These are phyloP conservation scores for Tetrahymena borealis DNA, from an alignment of 73 alveolate genomes.

Conservation along the genomic window DNA sequence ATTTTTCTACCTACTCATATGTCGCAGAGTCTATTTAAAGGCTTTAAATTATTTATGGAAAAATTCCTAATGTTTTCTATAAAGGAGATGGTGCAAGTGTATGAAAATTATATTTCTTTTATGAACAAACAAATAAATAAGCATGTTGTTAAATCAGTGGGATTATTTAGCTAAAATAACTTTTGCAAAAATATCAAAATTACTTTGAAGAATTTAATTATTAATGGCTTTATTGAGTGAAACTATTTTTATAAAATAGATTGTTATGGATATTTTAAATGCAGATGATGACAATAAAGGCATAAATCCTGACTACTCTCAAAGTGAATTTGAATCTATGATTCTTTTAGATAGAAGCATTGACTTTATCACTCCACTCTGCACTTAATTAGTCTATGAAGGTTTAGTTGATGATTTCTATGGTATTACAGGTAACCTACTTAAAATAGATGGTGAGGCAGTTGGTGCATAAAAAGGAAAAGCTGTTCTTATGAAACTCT, in stretches of 20 bases:
- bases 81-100: constrained; percentile 51
- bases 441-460: constrained; percentile 2
- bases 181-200: no score
- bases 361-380: constrained; percentile 52
- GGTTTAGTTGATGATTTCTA: constrained; percentile 56
- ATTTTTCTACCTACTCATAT: constrained; percentile 40
- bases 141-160: no score
- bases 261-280: constrained; percentile 24
- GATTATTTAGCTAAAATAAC: no score
- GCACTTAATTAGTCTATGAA: constrained; percentile 55
- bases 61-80: constrained; percentile 33
- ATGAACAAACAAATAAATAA: not conserved
- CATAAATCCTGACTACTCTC: not conserved
- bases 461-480: constrained; percentile 20
- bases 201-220: no score
- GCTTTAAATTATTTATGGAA: constrained; percentile 45
- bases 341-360: constrained; percentile 46
- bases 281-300: constrained; percentile 2
- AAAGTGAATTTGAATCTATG: constrained; percentile 14
- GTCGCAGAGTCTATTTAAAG: constrained; percentile 49
- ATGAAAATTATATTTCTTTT: not conserved
- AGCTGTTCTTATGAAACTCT: not conserved
- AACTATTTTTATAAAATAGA: no score
- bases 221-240: no score
- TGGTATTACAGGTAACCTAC: constrained; percentile 35